Evolutionary conservation across 1,139 yeast species (phyloP).

Genomic region (Saccharomyces pastorianus): DNA sequence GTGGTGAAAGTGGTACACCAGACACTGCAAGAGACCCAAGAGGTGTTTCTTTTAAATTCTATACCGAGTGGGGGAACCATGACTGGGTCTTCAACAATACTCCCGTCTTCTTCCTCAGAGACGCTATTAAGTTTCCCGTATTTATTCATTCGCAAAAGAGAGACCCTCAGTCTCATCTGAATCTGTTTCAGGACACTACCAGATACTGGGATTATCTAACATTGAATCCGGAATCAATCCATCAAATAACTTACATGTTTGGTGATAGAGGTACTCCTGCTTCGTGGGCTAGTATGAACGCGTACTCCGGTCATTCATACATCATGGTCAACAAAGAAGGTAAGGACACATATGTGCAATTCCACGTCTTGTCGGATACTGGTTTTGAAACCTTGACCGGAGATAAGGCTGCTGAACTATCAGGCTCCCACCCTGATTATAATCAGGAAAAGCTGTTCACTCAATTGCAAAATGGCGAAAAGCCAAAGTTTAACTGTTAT

Average conservation of each 20-base stretch:
- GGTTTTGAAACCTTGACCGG: constrained; percentile 51
- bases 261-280: constrained; percentile 71
- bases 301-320: constrained; percentile 71
- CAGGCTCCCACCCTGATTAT: constrained; percentile 57
- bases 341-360: constrained; percentile 58
- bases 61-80: constrained; percentile 81
- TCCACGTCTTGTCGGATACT: constrained; percentile 54
- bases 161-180: constrained; percentile 44
- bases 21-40: constrained; percentile 88
- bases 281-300: constrained; percentile 57
- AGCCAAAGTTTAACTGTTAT: constrained; percentile 58
- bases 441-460: constrained; percentile 51
- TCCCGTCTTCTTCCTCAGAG: constrained; percentile 79
- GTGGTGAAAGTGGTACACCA: constrained; percentile 79
- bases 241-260: constrained; percentile 56
- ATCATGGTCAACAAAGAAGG: constrained; percentile 62
- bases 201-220: constrained; percentile 65
- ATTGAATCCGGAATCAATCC: constrained; percentile 54
- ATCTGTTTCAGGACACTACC: constrained; percentile 39
- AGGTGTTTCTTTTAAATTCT: constrained; percentile 75
- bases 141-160: constrained; percentile 87
- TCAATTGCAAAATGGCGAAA: constrained; percentile 50
- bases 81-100: constrained; percentile 89
- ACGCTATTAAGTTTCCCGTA: constrained; percentile 81
- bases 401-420: constrained; percentile 49